A percentile compares a stretch with the other conserved stretches of the same genome.
These are phyloP conservation scores for Naganishia liquefaciens DNA, from an alignment of 1,284 basidiomycete genomes.

Conservation along the genomic window DNA sequence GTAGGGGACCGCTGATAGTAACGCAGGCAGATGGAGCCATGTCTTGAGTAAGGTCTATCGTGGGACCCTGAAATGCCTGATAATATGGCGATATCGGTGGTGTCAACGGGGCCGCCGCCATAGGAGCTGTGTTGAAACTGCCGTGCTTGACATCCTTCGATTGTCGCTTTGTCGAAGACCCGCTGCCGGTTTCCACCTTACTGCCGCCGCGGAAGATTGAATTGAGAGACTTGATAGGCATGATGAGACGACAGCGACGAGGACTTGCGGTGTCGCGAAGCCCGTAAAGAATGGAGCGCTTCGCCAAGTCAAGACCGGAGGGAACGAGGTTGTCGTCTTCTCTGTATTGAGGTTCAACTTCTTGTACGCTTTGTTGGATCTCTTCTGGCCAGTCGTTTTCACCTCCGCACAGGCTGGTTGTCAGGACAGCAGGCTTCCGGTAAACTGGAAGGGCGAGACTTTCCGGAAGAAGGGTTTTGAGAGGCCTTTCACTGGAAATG, in stretches of 20 bases:
- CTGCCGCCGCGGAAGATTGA: slow-evolving; percentile 9
- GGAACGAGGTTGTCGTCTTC: too few relatives aligned
- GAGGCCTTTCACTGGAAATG: too few relatives aligned
- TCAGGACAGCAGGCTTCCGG: too few relatives aligned
- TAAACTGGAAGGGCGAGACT: too few relatives aligned
- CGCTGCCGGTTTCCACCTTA: slow-evolving; percentile 4
- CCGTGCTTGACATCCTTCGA: slow-evolving; percentile 21
- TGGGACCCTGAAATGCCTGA: slow-evolving; percentile 1
- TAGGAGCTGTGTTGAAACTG: background rate
- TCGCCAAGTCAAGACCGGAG: too few relatives aligned
- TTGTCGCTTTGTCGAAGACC: background rate
- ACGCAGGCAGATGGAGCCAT: slow-evolving; percentile 5
- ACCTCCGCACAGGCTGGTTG: too few relatives aligned
- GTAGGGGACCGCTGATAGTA: slow-evolving; percentile 18
- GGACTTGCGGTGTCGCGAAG: too few relatives aligned
- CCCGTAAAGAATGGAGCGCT: too few relatives aligned
- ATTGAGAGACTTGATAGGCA: slow-evolving; percentile 23
- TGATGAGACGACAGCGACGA: background rate
- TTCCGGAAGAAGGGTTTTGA: too few relatives aligned
- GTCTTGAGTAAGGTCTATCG: slow-evolving; percentile 2
- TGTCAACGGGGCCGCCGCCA: slow-evolving; percentile 1
- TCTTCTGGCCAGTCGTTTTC: too few relatives aligned
- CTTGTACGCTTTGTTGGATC: too few relatives aligned
- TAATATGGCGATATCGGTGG: slow-evolving; percentile 23
- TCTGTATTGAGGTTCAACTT: too few relatives aligned